A percentile compares a stretch with the other conserved stretches of the same genome.
These are phyloP conservation scores for Discostella pseudostelligera DNA, from an alignment of 108 stramenopile genomes.

Conservation along the genomic window DNA sequence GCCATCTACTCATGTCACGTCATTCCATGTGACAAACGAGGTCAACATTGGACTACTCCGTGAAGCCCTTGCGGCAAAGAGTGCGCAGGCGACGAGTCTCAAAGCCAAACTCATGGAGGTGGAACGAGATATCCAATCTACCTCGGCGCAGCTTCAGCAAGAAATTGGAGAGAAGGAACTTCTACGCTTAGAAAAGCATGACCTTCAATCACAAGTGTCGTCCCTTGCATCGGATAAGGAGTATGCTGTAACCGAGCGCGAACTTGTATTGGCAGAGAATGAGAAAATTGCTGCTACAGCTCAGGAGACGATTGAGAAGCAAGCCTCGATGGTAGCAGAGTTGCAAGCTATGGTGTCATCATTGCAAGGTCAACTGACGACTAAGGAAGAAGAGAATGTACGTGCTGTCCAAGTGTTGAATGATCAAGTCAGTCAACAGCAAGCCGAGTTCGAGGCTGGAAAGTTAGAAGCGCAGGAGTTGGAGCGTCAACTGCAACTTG, in stretches of 20 bases:
- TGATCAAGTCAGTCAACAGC: not conserved
- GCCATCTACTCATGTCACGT: slow-evolving; percentile 10
- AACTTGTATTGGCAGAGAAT: slow-evolving; percentile 37
- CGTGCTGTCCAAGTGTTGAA: not conserved
- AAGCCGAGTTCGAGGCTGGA: not conserved
- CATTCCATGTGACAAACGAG: slow-evolving; percentile 18
- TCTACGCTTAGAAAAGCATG: slow-evolving; percentile 40
- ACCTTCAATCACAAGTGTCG: slow-evolving; percentile 43
- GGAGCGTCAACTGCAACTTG: slow-evolving; percentile 6
- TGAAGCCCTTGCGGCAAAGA: slow-evolving; percentile 45
- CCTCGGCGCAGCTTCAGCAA: slow-evolving; percentile 15
- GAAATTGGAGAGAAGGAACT: slow-evolving; percentile 47
- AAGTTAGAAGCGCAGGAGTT: slow-evolving; percentile 1
- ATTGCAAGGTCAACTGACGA: slow-evolving; percentile 17
- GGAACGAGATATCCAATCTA: slow-evolving; percentile 3
- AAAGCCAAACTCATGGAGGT: slow-evolving; percentile 29
- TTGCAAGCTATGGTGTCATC: slow-evolving; percentile 27
- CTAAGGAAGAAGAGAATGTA: slow-evolving; percentile 14
- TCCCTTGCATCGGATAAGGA: slow-evolving; percentile 44
- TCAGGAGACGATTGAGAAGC: slow-evolving; percentile 37
- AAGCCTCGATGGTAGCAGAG: slow-evolving; percentile 11
- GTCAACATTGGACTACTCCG: slow-evolving; percentile 37
- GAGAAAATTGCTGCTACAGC: slow-evolving; percentile 33
- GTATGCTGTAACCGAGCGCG: slow-evolving; percentile 39
- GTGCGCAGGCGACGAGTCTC: slow-evolving; percentile 34